phyloP scores from a whole-genome alignment of 352 stramenopile species.

The Globisporangium ultimum region DNA sequence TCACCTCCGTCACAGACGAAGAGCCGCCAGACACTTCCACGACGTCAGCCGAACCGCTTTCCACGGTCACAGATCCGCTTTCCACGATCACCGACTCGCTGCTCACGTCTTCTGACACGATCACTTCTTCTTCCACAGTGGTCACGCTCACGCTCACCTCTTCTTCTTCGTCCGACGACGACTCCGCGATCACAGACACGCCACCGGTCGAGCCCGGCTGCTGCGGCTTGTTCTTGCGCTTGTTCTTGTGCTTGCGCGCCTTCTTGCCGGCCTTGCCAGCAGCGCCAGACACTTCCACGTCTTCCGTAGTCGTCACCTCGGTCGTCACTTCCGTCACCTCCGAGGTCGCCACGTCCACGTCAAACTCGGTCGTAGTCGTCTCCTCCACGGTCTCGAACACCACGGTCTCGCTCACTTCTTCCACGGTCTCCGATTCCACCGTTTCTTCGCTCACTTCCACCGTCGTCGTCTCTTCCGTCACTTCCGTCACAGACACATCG shows the following conservation, averaged over 20 bases:
- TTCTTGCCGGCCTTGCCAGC: too few relatives aligned
- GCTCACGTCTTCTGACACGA: conserved; percentile 10
- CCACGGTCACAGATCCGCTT: too few relatives aligned
- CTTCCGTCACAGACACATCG: conserved; percentile 7
- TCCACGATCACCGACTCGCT: too few relatives aligned
- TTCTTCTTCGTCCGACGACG: not conserved
- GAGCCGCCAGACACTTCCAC: too few relatives aligned
- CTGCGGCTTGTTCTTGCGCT: conserved; percentile 6
- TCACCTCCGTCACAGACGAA: too few relatives aligned
- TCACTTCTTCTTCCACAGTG: conserved; percentile 4
- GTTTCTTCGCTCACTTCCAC: not conserved
- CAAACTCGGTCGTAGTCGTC: not conserved
- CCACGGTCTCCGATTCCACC: conserved; percentile 1
- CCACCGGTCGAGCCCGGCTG: too few relatives aligned
- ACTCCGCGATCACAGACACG: not conserved
- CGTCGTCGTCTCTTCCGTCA: conserved; percentile 8
- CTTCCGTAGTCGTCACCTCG: too few relatives aligned
- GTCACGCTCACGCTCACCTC: not conserved
- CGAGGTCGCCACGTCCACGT: too few relatives aligned
- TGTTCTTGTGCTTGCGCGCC: not conserved
- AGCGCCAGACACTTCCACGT: not conserved
- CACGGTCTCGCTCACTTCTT: too few relatives aligned
- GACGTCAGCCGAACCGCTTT: too few relatives aligned
- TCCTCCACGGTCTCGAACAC: not conserved
- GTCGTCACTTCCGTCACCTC: too few relatives aligned